phyloP scores from a whole-genome alignment of 257 asterid genomes.

The Penstemon barbatus region DNA sequence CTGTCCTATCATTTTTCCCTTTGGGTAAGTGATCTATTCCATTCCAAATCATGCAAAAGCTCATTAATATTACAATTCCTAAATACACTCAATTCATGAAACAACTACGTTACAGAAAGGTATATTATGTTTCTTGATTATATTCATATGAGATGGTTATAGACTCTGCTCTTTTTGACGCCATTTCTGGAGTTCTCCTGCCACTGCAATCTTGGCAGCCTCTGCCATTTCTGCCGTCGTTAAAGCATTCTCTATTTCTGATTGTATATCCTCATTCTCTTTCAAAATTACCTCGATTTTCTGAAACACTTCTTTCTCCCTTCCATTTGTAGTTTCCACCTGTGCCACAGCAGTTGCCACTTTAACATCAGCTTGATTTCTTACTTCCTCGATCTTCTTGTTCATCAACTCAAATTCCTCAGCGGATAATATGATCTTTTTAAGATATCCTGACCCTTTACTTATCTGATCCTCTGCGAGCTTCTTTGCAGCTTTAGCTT shows the following conservation, averaged over 20 bases:
- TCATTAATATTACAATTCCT: slow-evolving; percentile 24
- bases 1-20: no score
- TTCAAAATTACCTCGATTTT: slow-evolving; percentile 45
- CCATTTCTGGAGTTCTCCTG: slow-evolving; percentile 52
- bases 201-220: slow-evolving; percentile 50
- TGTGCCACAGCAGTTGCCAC: slow-evolving; percentile 49
- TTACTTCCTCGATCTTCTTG: slow-evolving; percentile 43
- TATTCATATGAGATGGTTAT: slow-evolving; percentile 33
- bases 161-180: slow-evolving; percentile 31
- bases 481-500: slow-evolving; percentile 57
- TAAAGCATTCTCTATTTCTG: slow-evolving; percentile 50
- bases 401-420: slow-evolving; percentile 49
- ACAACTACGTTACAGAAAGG: slow-evolving; percentile 20
- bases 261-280: slow-evolving; percentile 40
- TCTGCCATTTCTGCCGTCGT: slow-evolving; percentile 66
- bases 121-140: background rate
- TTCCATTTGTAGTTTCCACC: slow-evolving; percentile 38
- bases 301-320: slow-evolving; percentile 34
- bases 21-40: slow-evolving; percentile 18
- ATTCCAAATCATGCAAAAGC: slow-evolving; percentile 17
- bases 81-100: slow-evolving; percentile 5
- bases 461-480: slow-evolving; percentile 54
- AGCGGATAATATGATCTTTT: slow-evolving; percentile 44
- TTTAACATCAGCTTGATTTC: slow-evolving; percentile 40
- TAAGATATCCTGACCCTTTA: slow-evolving; percentile 18